Base-by-base conservation (phyloP, 2,329 filamentous ascomycete species). In the Bimuria novae-zelandiae region DNA sequence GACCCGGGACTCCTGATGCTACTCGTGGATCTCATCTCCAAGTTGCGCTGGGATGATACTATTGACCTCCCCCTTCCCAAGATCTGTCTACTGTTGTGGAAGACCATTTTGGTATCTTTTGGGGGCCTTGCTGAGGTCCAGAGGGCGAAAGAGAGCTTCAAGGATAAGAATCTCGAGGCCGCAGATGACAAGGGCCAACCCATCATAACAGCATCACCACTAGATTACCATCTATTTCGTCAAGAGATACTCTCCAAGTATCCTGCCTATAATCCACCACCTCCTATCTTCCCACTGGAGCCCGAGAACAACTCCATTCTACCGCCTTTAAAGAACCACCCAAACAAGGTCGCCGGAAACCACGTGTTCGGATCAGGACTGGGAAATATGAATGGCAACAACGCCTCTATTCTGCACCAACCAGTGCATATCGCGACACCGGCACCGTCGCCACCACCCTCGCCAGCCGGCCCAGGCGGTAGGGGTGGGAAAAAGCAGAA, bases 401-500 rank as follows among this genome's bases (percentile, higher is more conserved):
- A 72, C 16, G 74, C 75, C 10, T 97, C 92, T 0, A 97, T 99
- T 65, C 82, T 99, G 22, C 87, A 97, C 70, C 93, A 97, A 67
- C 91, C 94, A 5, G 93, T 99, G 5, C 94, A 99, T 72, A 99
- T 99, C 63, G 94, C 94, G n/a, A 99, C 94, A 1, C 94, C 94
- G 0, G 93, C 92, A 0, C 94, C 94, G 1, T 99, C 94, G 0
- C 94, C 94, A 21, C 94, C 94, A 0, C 94, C 94, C 1, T 97
- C 93, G 1, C 94, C 94, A 8, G 88, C 88, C 29, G 92, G 84
- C 1, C 83, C 84, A 3, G 84, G 92, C 22, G 92, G 92, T 0
- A 99, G 97, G 73, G 90, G 89, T 47, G 92, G 89, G 0, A 99
- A 99, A 80, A 99, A 99, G 71, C 94, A 99, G 68, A 99, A 97